phyloP scores from a whole-genome alignment of 306 rosid genomes.

The Vigna unguiculata region DNA sequence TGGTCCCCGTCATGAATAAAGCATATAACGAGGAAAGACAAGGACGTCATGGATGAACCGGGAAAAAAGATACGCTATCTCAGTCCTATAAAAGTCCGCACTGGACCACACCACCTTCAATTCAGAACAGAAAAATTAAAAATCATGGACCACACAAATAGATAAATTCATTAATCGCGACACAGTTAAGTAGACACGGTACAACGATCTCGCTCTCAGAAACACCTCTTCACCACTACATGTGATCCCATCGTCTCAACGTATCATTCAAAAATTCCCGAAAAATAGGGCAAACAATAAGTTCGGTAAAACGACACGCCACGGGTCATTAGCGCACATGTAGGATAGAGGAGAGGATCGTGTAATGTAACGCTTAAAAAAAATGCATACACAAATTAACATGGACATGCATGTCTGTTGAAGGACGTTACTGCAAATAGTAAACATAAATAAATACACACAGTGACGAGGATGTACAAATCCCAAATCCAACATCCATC shows the following conservation, averaged over 20 bases:
- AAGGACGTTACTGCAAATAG: conserved; percentile 9
- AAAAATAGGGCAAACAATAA: not conserved
- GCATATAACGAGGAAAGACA: not conserved
- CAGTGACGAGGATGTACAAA: conserved; percentile 35
- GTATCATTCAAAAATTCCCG: conserved; percentile 11
- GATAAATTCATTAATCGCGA: conserved; percentile 37
- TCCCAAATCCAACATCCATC: not conserved
- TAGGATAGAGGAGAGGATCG: conserved; percentile 15
- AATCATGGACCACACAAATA: conserved; percentile 47
- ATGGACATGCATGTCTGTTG: conserved; percentile 1
- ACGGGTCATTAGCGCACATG: conserved; percentile 11
- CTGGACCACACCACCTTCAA: conserved; percentile 16
- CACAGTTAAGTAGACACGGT: conserved; percentile 24
- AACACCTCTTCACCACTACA: not conserved
- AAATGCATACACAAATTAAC: conserved; percentile 20
- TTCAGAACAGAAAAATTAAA: conserved; percentile 17
- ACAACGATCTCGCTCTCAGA: conserved; percentile 3
- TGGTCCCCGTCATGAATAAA: conserved; percentile 13
- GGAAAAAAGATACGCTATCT: not conserved
- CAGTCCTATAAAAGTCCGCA: not conserved
- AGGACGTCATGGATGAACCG: not conserved
- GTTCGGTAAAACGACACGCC: not conserved
- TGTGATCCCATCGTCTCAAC: not conserved
- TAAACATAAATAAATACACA: not conserved
- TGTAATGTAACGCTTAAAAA: conserved; percentile 3